Percentiles rank a stretch among this genome's conserved stretches.
Evolutionary conservation across 2,329 filamentous ascomycete genomes (phyloP).

Genomic region (Esteya vermicola): DNA sequence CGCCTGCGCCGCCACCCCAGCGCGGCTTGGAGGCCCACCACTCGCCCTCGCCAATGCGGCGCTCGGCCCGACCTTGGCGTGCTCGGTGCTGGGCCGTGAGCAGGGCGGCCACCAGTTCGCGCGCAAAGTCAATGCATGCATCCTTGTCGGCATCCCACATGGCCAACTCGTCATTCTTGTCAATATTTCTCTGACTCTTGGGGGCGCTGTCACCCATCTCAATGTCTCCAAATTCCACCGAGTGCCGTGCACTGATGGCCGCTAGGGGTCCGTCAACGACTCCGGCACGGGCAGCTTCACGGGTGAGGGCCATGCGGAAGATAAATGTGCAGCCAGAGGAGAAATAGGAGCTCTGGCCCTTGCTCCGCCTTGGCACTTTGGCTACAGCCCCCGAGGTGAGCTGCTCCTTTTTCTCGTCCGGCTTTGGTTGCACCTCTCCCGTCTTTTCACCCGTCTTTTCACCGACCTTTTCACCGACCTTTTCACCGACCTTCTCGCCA

Average conservation of each 20-base stretch:
- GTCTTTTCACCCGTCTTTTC: background rate
- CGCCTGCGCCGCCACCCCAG: constrained; percentile 50
- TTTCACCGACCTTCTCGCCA: background rate
- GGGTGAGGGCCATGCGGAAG: constrained; percentile 44
- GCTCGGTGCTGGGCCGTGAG: constrained; percentile 50
- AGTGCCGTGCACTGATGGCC: constrained; percentile 42
- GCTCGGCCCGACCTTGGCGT: constrained; percentile 41
- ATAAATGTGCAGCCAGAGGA: constrained; percentile 45
- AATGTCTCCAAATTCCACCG: constrained; percentile 42
- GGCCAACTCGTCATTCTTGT: no score
- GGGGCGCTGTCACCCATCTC: no score
- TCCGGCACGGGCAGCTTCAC: constrained; percentile 43
- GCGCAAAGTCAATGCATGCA: constrained; percentile 45
- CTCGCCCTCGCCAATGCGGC: constrained; percentile 38
- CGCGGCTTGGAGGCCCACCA: constrained; percentile 49
- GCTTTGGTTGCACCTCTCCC: no score
- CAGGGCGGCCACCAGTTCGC: constrained; percentile 45
- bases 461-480: background rate
- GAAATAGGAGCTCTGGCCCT: constrained; percentile 34
- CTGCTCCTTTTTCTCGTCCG: no score
- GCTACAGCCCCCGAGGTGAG: no score
- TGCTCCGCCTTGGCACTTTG: background rate
- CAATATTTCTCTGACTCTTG: background rate
- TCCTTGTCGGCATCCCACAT: constrained; percentile 24
- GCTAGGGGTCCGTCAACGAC: constrained; percentile 48